Base-by-base conservation (phyloP, 129 eudicot species). In the Apium graveolens region DNA sequence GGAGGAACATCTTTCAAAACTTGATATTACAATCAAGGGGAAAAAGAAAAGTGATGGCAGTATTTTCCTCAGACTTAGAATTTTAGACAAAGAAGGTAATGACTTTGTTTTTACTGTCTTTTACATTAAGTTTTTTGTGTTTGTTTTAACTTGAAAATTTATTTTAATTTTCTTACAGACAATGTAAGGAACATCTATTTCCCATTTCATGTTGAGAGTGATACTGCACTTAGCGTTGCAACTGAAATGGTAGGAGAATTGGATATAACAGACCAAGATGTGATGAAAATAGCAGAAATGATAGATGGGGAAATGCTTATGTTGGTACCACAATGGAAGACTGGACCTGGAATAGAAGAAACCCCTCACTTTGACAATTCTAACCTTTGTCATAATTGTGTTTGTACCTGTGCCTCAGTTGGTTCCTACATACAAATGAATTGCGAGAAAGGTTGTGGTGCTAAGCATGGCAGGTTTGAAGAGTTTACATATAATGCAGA, bases 201-300 rank as follows among this genome's bases (percentile, higher is more conserved):
- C 51, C 63, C 81, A 10, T 82, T 82, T 20, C 78, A 82, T 44
- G 21, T 44, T 70, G 81, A 78, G 46, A 82, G 27, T 43, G 85
- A 82, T 70, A 70, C 81, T 4, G 85, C 85, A 24, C 34, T 78
- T 8, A 69, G 73, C 34, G 85, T 82, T 51, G 81, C 85, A 42
- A 72, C 85, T 6, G 85, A 82, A 72, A 82, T 82, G 85, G 81
- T 82, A 5, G 70, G 63, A 11, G 81, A 82, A 38, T 35, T 82
- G 45, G 81, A 78, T 43, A 53, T 82, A 24, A 70, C 18, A 14
- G 77, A 74, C 62, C 77, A 74, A n/a, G 77, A 74, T 44, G 77
- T 74, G 13, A 74, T 60, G 0, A 74, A 43, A 74, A 74, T 74
- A 74, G 77, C 77, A n/a, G 60, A 74, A 5, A 74, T 74, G 77